These are phyloP conservation scores for Penicillium sp. DNA, from an alignment of 2,329 filamentous ascomycete species.

Conservation along the genomic window DNA sequence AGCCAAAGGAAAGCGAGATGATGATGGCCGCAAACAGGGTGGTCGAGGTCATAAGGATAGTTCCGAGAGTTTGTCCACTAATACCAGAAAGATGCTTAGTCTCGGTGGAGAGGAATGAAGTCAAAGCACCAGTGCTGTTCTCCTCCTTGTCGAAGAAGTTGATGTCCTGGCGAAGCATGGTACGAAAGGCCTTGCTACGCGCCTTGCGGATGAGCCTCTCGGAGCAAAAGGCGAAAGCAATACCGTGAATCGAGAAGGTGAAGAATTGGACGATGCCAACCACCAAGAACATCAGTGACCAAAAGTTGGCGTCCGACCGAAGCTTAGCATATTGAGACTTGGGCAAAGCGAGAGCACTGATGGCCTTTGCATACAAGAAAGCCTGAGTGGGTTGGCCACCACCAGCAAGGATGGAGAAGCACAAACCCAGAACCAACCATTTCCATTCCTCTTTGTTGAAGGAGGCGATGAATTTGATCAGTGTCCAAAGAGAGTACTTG, in stretches of 20 bases:
- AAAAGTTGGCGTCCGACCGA: conserved; percentile 71
- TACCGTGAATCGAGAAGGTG: conserved; percentile 63
- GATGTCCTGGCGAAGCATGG: conserved; percentile 89
- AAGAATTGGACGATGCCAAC: conserved; percentile 70
- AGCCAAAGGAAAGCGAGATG: conserved; percentile 69
- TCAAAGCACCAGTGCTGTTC: conserved; percentile 83
- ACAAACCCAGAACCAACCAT: conserved; percentile 67
- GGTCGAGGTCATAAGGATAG: conserved; percentile 72
- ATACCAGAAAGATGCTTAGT: conserved; percentile 85
- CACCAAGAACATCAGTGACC: conserved; percentile 84
- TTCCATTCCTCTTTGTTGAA: conserved; percentile 73
- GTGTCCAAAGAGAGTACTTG: conserved; percentile 66
- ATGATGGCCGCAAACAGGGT: conserved; percentile 72
- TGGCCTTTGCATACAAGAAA: conserved; percentile 85
- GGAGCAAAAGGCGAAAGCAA: conserved; percentile 79
- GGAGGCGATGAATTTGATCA: conserved; percentile 72
- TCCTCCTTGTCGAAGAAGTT: conserved; percentile 85
- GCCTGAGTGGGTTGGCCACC: conserved; percentile 71
- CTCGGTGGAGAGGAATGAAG: conserved; percentile 82
- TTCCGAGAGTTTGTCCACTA: conserved; percentile 81
- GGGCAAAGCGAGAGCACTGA: conserved; percentile 63
- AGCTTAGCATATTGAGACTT: conserved; percentile 53
- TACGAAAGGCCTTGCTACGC: conserved; percentile 74
- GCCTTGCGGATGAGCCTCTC: conserved; percentile 79
- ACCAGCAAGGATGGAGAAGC: conserved; percentile 72